Conservation (phyloP, 2,329 filamentous ascomycete species). For the Zasmidium citrigriseum region DNA sequence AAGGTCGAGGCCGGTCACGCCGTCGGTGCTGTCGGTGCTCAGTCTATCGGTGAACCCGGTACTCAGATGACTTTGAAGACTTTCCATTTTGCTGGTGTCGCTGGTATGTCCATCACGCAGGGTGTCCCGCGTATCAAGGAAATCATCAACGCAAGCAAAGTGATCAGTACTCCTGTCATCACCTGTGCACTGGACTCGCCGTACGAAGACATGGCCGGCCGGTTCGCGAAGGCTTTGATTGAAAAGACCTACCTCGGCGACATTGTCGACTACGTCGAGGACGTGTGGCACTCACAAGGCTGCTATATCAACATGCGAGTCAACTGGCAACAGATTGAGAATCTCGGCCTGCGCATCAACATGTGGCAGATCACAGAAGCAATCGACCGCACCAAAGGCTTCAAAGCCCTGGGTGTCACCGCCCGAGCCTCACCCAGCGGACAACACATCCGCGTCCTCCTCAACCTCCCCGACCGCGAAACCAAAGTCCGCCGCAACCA, state of each 20-base stretch:
- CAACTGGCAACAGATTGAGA: constrained; percentile 74
- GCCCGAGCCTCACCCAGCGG: constrained; percentile 26
- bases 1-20: constrained; percentile 93
- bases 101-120: constrained; percentile 98
- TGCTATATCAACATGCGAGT: constrained; percentile 80
- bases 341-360: constrained; percentile 78
- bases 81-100: constrained; percentile 99
- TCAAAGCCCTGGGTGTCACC: constrained; percentile 59
- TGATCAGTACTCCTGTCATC: constrained; percentile 93
- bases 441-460: constrained; percentile 66
- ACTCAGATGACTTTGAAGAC: constrained; percentile 99
- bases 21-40: constrained; percentile 92
- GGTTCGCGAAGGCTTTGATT: constrained; percentile 87
- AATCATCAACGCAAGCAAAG: constrained; percentile 97
- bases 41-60: constrained; percentile 96
- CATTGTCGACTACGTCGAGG: constrained; percentile 76
- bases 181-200: constrained; percentile 80
- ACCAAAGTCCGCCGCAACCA: constrained; percentile 36
- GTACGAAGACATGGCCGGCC: constrained; percentile 74
- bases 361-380: constrained; percentile 72
- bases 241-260: constrained; percentile 93
- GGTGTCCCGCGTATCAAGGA: constrained; percentile 99
- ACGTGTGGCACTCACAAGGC: constrained; percentile 78
- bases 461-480: constrained; percentile 52
- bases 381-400: constrained; percentile 78